Base-by-base conservation (phyloP, 257 asterid genomes). In the Paraleonurus japonicus region DNA sequence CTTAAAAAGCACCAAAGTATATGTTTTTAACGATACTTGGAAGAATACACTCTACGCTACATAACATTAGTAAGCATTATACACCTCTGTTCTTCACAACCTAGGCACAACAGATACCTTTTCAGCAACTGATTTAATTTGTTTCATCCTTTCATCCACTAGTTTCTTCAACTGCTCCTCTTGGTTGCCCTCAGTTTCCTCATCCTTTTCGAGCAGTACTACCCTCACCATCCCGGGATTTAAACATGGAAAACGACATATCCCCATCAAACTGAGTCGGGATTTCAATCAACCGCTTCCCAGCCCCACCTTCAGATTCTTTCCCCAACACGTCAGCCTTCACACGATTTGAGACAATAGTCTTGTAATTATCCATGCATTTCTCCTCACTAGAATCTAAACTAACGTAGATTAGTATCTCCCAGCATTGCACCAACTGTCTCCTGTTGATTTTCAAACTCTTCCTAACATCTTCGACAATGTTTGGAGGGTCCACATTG, bases 381-480 rank as follows among this genome's bases (percentile, higher is more conserved):
- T 82, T 84, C 24, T 82, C 88, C 15, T 82, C 89, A 12, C 67
- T 66, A 45, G 87, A 85, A 67, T 75, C 87, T 64, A 95, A 78
- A 27, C 83, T 61, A 1, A 95, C 85, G 76, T 88, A 95, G 64
- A 95, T 77, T 35, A 95, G 97, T 72, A 92, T 80, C 85, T 92
- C 99, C 99, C 99, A 92, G 80, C 98, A 88, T 78, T 92, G 97
- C 43, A 76, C 74, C 76, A 95, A 86, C 80, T 95, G 99, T 70
- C 79, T 83, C 80, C 75, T 92, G 88, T 87, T 95, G 74, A 95
- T 95, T 75, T 95, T 95, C 84, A 95, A 62, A 54, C 70, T 65
- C 79, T 81, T 82, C 80, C 99, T 76, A 43, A 81, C 97, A 15
- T 75, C 85, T 74, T 92, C 99, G 27, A 85, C 54, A 43, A 67